Evolutionary conservation across 1,284 basidiomycete genomes (phyloP).

Genomic region (Moniliophthora roreri): DNA sequence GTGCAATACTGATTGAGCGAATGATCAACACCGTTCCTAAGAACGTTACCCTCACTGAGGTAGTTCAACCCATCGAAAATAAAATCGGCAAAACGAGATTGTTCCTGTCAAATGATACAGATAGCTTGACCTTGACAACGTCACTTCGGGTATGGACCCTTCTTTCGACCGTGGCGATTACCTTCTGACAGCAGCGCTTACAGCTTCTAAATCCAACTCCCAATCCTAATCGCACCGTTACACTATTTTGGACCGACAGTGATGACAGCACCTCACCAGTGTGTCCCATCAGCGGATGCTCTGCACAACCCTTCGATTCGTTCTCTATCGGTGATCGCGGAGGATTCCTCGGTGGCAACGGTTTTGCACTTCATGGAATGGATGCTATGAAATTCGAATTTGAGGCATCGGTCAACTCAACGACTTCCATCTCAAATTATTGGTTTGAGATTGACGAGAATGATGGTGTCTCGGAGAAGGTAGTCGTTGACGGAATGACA

Average conservation of each 20-base stretch:
- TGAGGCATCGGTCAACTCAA: conserved; percentile 5
- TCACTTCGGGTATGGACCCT: conserved; percentile 1
- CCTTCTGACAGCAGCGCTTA: no score
- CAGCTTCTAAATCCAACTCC: neutral
- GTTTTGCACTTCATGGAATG: neutral
- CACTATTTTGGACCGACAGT: no score
- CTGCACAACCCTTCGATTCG: no score
- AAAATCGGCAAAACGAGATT: conserved; percentile 3
- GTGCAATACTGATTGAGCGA: conserved; percentile 9
- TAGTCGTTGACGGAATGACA: neutral
- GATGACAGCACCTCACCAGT: no score
- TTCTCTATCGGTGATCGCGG: no score
- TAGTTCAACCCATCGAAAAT: conserved; percentile 8
- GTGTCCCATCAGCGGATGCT: no score
- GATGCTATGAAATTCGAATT: conserved; percentile 1
- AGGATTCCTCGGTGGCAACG: neutral
- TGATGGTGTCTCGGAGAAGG: neutral
- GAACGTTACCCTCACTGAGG: conserved; percentile 9
- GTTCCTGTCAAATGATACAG: neutral
- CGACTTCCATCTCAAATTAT: conserved; percentile 8
- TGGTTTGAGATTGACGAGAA: conserved; percentile 13
- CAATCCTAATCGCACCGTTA: neutral
- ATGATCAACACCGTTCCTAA: conserved; percentile 18
- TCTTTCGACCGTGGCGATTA: neutral
- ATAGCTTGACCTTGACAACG: neutral